phyloP scores from a whole-genome alignment of 2,329 filamentous ascomycete genomes.

The Penicillium hordei region DNA sequence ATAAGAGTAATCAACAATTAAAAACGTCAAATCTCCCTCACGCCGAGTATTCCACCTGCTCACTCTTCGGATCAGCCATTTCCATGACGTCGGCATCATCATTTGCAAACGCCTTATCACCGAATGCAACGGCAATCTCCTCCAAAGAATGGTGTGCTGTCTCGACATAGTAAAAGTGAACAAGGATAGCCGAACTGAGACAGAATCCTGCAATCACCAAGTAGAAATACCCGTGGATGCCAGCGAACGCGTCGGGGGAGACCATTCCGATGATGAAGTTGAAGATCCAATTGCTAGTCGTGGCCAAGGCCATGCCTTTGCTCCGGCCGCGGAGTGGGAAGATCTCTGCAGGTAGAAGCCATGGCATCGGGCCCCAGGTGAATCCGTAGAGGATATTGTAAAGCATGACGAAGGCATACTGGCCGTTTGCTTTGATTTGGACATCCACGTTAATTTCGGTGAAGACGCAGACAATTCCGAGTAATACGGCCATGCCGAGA shows the following conservation, averaged over 20 bases:
- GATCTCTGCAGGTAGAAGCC: constrained; percentile 34
- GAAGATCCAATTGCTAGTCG: constrained; percentile 49
- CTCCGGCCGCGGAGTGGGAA: constrained; percentile 40
- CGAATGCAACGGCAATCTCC: constrained; percentile 44
- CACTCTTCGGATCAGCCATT: constrained; percentile 7
- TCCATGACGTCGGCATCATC: constrained; percentile 16
- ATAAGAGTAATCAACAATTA: not conserved
- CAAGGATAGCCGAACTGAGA: constrained; percentile 37
- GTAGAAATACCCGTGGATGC: constrained; percentile 47
- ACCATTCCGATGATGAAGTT: constrained; percentile 40
- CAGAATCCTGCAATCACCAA: constrained; percentile 46
- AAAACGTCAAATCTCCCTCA: not conserved
- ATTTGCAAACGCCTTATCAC: constrained; percentile 40
- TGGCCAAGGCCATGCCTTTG: constrained; percentile 44
- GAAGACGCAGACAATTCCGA: constrained; percentile 42
- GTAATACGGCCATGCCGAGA: constrained; percentile 35
- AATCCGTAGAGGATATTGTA: constrained; percentile 43
- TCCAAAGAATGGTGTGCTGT: constrained; percentile 37
- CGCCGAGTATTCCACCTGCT: constrained; percentile 4
- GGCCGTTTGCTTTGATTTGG: constrained; percentile 36
- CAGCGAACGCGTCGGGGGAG: constrained; percentile 44
- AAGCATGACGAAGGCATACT: constrained; percentile 43
- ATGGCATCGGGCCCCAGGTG: constrained; percentile 44
- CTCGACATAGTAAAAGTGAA: constrained; percentile 46
- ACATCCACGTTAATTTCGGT: constrained; percentile 31